Percentiles rank a stretch among this genome's conserved stretches.
Evolutionary conservation across 192 early-diverging fungal genomes (phyloP).

Genomic region (Coemansia sp.): DNA sequence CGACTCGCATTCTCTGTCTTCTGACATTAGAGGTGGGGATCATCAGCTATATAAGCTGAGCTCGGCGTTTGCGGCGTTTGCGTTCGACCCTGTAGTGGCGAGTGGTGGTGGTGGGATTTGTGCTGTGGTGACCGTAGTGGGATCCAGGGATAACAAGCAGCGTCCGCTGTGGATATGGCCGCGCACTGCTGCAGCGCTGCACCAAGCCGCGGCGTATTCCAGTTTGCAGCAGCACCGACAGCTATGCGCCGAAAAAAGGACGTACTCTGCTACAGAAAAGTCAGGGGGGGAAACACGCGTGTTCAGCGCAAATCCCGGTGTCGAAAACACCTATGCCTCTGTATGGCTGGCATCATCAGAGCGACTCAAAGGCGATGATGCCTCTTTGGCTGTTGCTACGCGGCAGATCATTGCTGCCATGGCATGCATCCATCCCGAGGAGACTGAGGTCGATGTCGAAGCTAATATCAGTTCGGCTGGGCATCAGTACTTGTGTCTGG

Average conservation of each 20-base stretch:
- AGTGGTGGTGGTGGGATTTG: neutral
- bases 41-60: neutral
- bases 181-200: conserved; percentile 16
- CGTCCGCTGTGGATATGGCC: conserved; percentile 44
- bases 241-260: conserved; percentile 4
- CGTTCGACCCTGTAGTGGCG: conserved; percentile 29
- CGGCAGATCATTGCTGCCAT: conserved; percentile 19
- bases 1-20: neutral
- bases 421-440: conserved; percentile 5
- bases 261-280: conserved; percentile 5
- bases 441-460: no score
- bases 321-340: conserved; percentile 38
- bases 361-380: neutral
- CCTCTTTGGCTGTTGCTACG: neutral
- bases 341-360: conserved; percentile 30
- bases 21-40: neutral
- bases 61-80: conserved; percentile 37
- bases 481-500: conserved; percentile 8
- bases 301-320: conserved; percentile 40
- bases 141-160: neutral
- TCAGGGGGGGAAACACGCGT: neutral
- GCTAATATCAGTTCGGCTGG: neutral
- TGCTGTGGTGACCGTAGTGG: neutral
- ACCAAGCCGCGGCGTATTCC: conserved; percentile 30
- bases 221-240: conserved; percentile 11